These are phyloP conservation scores for Epichloe coenophiala DNA, from an alignment of 2,329 filamentous ascomycete genomes.

Conservation along the genomic window DNA sequence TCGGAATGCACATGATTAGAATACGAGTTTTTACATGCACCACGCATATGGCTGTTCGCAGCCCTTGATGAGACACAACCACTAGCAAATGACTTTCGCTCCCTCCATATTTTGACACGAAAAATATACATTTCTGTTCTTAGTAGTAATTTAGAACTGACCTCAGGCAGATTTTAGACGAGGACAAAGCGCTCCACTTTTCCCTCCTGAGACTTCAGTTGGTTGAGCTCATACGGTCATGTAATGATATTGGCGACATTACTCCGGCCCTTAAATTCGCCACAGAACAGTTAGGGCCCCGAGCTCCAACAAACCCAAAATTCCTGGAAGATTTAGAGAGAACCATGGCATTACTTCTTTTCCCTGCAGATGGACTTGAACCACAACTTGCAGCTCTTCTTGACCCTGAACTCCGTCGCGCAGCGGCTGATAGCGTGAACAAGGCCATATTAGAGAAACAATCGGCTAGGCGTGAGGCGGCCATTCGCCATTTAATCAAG, in stretches of 20 bases:
- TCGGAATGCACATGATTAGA: constrained; percentile 64
- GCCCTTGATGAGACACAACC: constrained; percentile 83
- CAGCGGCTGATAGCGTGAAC: constrained; percentile 82
- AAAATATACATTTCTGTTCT: neutral
- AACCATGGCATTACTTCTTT: constrained; percentile 86
- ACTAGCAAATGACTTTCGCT: constrained; percentile 30
- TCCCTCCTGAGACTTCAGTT: constrained; percentile 79
- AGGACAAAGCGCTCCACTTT: constrained; percentile 74
- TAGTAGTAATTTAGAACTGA: constrained; percentile 2
- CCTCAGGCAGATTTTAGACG: constrained; percentile 65
- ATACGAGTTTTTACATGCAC: constrained; percentile 87
- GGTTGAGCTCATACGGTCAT: constrained; percentile 78
- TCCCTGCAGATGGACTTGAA: constrained; percentile 66
- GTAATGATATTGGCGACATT: constrained; percentile 59
- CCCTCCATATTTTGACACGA: constrained; percentile 1
- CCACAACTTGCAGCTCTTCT: constrained; percentile 64
- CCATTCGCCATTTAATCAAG: constrained; percentile 68
- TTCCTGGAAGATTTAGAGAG: constrained; percentile 81
- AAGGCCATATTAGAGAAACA: constrained; percentile 69
- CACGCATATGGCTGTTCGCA: constrained; percentile 82
- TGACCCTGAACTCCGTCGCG: constrained; percentile 63
- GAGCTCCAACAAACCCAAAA: constrained; percentile 65
- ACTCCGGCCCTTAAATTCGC: constrained; percentile 74
- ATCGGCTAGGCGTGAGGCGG: constrained; percentile 61
- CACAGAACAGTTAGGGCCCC: constrained; percentile 71